A percentile compares a stretch with the other conserved stretches of the same genome.
These are phyloP conservation scores for Austroboletus novae-zelandiae DNA, from an alignment of 1,284 basidiomycete species.

Conservation along the genomic window DNA sequence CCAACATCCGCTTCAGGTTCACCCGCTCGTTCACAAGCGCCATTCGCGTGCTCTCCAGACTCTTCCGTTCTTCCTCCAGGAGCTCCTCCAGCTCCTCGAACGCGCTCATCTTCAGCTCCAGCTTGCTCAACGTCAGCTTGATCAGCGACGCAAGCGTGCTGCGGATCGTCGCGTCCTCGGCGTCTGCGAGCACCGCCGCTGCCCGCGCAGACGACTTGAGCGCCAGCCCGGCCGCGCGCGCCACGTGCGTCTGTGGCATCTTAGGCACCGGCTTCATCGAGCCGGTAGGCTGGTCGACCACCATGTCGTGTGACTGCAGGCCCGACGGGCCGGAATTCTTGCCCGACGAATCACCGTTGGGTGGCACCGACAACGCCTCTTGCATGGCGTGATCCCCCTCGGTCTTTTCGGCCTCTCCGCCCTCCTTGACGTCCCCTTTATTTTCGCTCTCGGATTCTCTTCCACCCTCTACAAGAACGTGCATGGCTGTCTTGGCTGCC, in stretches of 20 bases:
- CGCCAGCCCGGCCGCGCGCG: slow-evolving; percentile 79
- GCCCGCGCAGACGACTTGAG: slow-evolving; percentile 90
- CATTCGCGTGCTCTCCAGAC: slow-evolving; percentile 69
- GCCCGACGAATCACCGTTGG: slow-evolving; percentile 19
- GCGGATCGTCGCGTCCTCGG: slow-evolving; percentile 83
- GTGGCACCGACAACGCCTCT: slow-evolving; percentile 14
- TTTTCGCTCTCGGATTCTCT: slow-evolving; percentile 29
- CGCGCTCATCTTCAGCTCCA: slow-evolving; percentile 90
- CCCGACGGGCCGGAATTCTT: slow-evolving; percentile 11
- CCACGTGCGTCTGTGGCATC: slow-evolving; percentile 73
- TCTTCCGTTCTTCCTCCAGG: slow-evolving; percentile 80
- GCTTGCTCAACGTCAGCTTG: slow-evolving; percentile 88
- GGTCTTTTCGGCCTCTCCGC: slow-evolving; percentile 26
- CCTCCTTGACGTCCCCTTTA: slow-evolving; percentile 25
- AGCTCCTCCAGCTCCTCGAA: slow-evolving; percentile 91
- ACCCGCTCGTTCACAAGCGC: slow-evolving; percentile 66
- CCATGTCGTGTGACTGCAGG: slow-evolving; percentile 39
- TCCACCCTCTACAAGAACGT: slow-evolving; percentile 57
- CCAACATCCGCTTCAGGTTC: slow-evolving; percentile 63
- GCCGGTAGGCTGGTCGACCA: slow-evolving; percentile 38
- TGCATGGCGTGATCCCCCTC: slow-evolving; percentile 32
- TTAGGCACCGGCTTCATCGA: slow-evolving; percentile 48
- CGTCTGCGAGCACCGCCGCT: slow-evolving; percentile 77
- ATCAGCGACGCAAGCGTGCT: slow-evolving; percentile 83
- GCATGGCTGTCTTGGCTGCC: slow-evolving; percentile 88